These are phyloP conservation scores for Jacaranda copaia DNA, from an alignment of 257 asterid genomes.

Conservation along the genomic window DNA sequence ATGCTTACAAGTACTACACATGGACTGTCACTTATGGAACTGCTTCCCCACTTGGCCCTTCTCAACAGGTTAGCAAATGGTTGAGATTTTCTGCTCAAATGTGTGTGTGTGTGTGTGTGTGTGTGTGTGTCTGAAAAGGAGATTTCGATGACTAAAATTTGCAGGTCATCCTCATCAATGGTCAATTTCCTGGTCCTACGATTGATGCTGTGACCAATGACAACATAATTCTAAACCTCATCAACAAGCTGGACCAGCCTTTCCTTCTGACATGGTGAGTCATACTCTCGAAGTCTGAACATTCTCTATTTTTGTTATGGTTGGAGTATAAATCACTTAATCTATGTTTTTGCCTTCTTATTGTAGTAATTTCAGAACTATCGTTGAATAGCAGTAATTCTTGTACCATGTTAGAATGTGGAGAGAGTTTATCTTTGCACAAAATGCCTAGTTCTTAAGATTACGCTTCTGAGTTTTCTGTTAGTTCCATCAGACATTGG, in stretches of 20 bases:
- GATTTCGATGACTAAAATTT: slow-evolving; percentile 31
- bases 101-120: slow-evolving; percentile 3
- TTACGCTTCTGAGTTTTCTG: not conserved
- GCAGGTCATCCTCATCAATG: slow-evolving; percentile 92
- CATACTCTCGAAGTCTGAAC: slow-evolving; percentile 17
- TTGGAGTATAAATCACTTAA: slow-evolving; percentile 4
- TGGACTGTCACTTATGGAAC: slow-evolving; percentile 91
- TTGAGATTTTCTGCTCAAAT: not conserved
- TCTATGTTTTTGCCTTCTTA: slow-evolving; percentile 5
- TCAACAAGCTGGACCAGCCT: slow-evolving; percentile 85
- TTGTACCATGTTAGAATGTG: too few relatives aligned
- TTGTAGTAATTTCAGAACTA: not conserved
- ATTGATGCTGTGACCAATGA: slow-evolving; percentile 89
- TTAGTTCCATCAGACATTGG: not conserved
- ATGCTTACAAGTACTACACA: slow-evolving; percentile 77
- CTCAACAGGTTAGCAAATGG: slow-evolving; percentile 70
- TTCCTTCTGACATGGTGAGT: slow-evolving; percentile 90
- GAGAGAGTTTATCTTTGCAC: not conserved
- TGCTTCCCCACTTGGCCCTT: slow-evolving; percentile 76
- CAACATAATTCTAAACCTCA: slow-evolving; percentile 75
- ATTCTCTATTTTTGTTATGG: slow-evolving; percentile 1
- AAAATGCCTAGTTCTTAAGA: not conserved
- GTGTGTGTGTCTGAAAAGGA: not conserved
- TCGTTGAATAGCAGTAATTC: not conserved
- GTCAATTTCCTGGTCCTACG: slow-evolving; percentile 93